These are phyloP conservation scores for Fusarium xyrophilum DNA, from an alignment of 2,329 filamentous ascomycete genomes.

Conservation along the genomic window DNA sequence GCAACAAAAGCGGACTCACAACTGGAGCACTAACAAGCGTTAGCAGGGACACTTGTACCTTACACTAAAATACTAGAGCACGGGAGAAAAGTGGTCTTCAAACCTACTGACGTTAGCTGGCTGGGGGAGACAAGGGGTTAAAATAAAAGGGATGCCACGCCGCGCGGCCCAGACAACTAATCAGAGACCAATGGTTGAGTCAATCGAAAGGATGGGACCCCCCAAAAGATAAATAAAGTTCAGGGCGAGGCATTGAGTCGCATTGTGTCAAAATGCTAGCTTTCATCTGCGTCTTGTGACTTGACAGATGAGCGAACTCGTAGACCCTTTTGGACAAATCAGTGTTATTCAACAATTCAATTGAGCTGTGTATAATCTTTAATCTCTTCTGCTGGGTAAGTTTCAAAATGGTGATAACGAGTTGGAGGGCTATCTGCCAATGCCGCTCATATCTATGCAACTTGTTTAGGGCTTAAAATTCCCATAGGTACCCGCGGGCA, in stretches of 20 bases:
- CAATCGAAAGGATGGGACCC: background rate
- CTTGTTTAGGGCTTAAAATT: too few species aligned
- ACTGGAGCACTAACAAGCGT: fast-evolving
- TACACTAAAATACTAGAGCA: background rate
- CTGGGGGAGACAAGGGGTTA: background rate
- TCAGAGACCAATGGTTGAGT: background rate
- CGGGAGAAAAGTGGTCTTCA: background rate
- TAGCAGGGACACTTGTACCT: background rate
- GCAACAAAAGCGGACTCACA: background rate
- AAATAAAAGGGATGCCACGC: background rate
- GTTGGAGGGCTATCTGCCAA: background rate
- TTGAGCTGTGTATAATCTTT: too few species aligned
- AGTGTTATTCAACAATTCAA: background rate
- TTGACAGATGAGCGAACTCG: background rate
- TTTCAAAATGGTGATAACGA: too few species aligned
- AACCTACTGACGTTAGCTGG: background rate
- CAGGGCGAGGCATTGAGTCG: background rate
- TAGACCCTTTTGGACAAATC: background rate
- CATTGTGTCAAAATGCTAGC: background rate
- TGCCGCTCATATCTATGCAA: too few species aligned
- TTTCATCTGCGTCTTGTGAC: background rate
- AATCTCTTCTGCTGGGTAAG: background rate
- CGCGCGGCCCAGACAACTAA: background rate
- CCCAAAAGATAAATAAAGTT: background rate
- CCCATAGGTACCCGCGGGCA: too few species aligned